Percentiles rank a stretch among this genome's conserved stretches.
Conservation (phyloP, 139 green algal genomes). For the Coccomyxa sp. region DNA sequence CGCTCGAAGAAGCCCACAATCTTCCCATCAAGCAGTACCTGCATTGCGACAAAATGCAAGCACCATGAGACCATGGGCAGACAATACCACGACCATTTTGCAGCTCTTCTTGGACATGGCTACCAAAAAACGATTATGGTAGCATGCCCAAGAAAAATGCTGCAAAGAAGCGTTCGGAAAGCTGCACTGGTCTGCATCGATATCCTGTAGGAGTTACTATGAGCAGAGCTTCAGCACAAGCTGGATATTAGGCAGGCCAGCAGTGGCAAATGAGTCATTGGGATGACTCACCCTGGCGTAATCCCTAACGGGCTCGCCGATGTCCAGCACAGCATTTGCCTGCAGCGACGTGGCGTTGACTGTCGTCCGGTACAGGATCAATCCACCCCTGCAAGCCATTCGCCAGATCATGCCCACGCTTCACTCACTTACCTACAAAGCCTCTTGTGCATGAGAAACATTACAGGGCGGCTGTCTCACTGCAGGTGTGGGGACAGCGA, state of each 20-base stretch:
- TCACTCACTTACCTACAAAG: neutral
- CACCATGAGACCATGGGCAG: too few species aligned
- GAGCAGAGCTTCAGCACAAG: too few species aligned
- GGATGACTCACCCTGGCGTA: conserved; percentile 16
- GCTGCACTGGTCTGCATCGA: too few species aligned
- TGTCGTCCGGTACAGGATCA: conserved; percentile 42
- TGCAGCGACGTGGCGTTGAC: conserved; percentile 2
- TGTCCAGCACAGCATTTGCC: conserved; percentile 1
- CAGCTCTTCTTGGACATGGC: too few species aligned
- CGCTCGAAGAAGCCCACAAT: conserved; percentile 19
- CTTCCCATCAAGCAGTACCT: conserved; percentile 27
- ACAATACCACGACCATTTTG: too few species aligned
- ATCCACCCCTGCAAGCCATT: conserved; percentile 22
- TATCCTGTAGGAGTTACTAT: too few species aligned
- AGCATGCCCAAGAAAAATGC: neutral
- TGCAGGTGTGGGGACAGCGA: too few species aligned
- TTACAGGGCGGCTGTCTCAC: neutral
- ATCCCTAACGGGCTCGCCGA: conserved; percentile 19
- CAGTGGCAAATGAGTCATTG: neutral
- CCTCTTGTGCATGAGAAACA: too few species aligned
- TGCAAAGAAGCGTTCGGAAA: too few species aligned
- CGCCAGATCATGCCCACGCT: neutral
- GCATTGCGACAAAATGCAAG: neutral
- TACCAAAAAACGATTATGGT: too few species aligned
- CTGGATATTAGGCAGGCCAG: too few species aligned